These are phyloP conservation scores for Colletotrichum limetticola DNA, from an alignment of 2,329 filamentous ascomycete genomes.

Conservation along the genomic window DNA sequence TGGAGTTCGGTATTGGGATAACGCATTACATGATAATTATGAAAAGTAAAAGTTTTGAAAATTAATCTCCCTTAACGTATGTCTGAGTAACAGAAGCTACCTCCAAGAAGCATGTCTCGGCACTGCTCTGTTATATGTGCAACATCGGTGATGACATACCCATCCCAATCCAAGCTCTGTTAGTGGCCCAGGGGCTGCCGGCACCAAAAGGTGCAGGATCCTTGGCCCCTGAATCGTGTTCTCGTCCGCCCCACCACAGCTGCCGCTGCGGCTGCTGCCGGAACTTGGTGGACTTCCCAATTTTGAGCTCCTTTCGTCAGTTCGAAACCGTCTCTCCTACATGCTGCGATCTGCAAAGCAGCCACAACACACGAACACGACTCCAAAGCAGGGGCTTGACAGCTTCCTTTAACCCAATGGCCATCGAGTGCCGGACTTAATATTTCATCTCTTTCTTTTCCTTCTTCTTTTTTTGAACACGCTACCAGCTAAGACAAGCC, in stretches of 20 bases:
- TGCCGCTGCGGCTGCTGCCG: constrained; percentile 17
- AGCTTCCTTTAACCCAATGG: constrained; percentile 28
- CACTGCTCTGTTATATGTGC: neutral
- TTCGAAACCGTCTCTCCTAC: constrained; percentile 1
- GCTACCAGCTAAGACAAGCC: neutral
- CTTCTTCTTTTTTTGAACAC: constrained; percentile 12
- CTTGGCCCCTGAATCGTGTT: constrained; percentile 13
- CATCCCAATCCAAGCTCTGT: neutral
- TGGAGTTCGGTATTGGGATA: neutral
- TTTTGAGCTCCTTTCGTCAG: constrained; percentile 31
- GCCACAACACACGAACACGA: constrained; percentile 9
- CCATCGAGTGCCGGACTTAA: constrained; percentile 27
- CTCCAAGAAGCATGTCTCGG: neutral
- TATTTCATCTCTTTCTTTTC: constrained; percentile 19
- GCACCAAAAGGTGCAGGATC: constrained; percentile 13
- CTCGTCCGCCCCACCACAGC: constrained; percentile 30
- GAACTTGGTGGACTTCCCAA: constrained; percentile 12
- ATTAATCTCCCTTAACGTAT: neutral
- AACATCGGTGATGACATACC: constrained; percentile 4
- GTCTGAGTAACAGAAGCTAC: neutral
- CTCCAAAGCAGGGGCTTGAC: constrained; percentile 24
- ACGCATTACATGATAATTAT: neutral
- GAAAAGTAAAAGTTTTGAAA: neutral
- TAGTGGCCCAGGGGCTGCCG: constrained; percentile 2
- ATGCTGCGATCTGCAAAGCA: constrained; percentile 10